Evolutionary conservation across 306 rosid genomes (phyloP).

Genomic region (Cajanus cajan): DNA sequence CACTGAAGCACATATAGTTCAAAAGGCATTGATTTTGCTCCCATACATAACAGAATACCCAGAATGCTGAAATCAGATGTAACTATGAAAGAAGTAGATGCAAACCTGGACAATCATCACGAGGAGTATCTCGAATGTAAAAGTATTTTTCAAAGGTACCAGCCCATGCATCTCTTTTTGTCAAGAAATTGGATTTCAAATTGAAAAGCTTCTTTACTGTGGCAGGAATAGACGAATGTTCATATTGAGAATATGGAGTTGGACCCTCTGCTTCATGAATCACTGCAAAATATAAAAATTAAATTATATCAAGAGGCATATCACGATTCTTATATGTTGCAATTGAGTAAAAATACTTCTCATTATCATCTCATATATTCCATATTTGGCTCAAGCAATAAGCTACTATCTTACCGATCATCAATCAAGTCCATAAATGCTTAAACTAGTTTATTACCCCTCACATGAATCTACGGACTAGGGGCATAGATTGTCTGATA

Average conservation of each 20-base stretch:
- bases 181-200: conserved; percentile 87
- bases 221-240: conserved; percentile 89
- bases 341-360: background rate
- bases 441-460: conserved; percentile 1
- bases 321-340: background rate
- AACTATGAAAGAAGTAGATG: background rate
- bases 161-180: conserved; percentile 99
- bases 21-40: background rate
- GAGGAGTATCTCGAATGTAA: conserved; percentile 68
- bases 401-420: too few species aligned
- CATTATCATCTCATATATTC: background rate
- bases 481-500: background rate
- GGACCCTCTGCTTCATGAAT: conserved; percentile 86
- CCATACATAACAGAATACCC: background rate
- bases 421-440: too few species aligned
- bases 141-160: conserved; percentile 84
- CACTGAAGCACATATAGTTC: background rate
- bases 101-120: conserved; percentile 95
- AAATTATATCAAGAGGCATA: background rate
- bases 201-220: conserved; percentile 94
- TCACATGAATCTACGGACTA: conserved; percentile 10
- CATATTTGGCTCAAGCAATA: background rate
- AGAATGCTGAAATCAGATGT: background rate
- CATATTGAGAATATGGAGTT: conserved; percentile 71
- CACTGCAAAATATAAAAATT: conserved; percentile 46